Evolutionary conservation across 2,329 filamentous ascomycete genomes (phyloP).

Genomic region (Aureobasidium sp.): DNA sequence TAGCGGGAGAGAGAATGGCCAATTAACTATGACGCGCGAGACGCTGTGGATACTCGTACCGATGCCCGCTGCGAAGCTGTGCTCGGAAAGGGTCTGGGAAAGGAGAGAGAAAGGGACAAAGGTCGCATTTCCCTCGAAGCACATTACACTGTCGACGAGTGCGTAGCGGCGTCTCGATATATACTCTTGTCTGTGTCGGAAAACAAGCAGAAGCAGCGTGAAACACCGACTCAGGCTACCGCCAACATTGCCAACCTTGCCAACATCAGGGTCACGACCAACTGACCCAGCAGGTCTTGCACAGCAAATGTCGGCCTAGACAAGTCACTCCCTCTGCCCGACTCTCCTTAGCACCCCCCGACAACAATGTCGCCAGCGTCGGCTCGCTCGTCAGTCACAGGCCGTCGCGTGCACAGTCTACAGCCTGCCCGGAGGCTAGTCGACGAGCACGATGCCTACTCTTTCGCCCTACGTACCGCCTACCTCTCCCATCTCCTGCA

Average conservation of each 20-base stretch:
- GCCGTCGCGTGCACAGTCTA: constrained; percentile 35
- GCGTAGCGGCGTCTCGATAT: neutral
- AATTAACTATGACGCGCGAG: constrained; percentile 2
- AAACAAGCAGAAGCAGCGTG: neutral
- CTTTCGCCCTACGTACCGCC: constrained; percentile 80
- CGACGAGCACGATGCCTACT: constrained; percentile 71
- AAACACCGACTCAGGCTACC: neutral
- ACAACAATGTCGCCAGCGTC: constrained; percentile 20
- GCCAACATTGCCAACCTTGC: neutral
- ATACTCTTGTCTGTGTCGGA: neutral
- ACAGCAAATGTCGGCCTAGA: neutral
- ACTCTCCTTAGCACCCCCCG: neutral
- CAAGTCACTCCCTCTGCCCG: neutral
- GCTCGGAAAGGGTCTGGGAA: neutral
- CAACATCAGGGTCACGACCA: neutral
- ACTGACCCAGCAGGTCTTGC: neutral
- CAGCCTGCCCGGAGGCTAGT: constrained; percentile 33
- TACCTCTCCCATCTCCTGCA: constrained; percentile 91
- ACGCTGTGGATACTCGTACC: neutral
- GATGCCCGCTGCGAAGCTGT: neutral
- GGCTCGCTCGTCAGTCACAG: constrained; percentile 25
- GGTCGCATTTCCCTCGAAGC: neutral
- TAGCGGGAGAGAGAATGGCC: constrained; percentile 1
- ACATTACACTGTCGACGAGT: neutral
- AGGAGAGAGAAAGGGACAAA: neutral